Base-by-base conservation (phyloP, 23 red algal species). In the Gracilaria gracilis region DNA sequence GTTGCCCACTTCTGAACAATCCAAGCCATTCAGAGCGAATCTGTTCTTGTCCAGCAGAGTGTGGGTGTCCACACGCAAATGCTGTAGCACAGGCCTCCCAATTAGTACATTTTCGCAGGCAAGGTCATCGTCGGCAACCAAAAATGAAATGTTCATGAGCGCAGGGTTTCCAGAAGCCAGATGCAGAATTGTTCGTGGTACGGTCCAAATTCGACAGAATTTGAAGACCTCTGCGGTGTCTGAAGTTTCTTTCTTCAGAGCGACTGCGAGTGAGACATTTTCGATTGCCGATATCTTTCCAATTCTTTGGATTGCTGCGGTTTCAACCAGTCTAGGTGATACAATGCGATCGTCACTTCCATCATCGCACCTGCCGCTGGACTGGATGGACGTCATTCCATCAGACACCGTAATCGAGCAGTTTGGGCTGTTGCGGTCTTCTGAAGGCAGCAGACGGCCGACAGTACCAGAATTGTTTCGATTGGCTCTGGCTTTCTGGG, bases 1-100 rank as follows among this genome's bases (percentile, higher is more conserved):
- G 4, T 88, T 88, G 35, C 85, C 85, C 4, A 88, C 85, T 55
- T 27, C 40, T 9, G 67, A 88, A 79, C 65, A 88, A 67, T 88
- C 85, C 17, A 67, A 35, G 28, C 85, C 69, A 78, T 88, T 62
- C 13, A 88, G 67, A 1, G 72, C 85, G 35, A 36, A 53, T 20
- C 65, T 35, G 15, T 88, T 88, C 1, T 44, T 59, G 28, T 88
- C 85, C 12, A 88, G 69, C 27, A 88, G 85, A 0, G 85, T 88
- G n/a, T 88, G 36, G 12, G 67, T 88, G 67, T 57, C 85, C 12
- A 88, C 65, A 12, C 53, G 66, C 3, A 88, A 67, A 37, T 88
- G 66, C 27, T 75, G 40, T 3, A 88, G 50, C 8, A 76, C 85
- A 35, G 85, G 85, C 24, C 47, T 23, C 19, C 85, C 65, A 34